phyloP scores from a whole-genome alignment of 23 red algal genomes.

The Agarophyton chilense region DNA sequence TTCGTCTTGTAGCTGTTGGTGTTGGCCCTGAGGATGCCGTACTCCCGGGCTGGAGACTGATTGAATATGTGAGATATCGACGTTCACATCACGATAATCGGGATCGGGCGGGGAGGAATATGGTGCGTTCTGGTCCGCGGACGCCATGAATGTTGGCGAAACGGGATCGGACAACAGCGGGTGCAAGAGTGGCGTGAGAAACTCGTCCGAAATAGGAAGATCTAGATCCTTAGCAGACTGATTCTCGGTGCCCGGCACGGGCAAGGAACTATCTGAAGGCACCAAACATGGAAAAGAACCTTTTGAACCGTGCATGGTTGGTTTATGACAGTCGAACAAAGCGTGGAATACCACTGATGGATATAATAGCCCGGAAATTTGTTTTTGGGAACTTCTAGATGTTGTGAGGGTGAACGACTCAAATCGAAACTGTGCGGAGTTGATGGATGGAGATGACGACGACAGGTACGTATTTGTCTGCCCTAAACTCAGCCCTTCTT shows the following conservation, averaged over 20 bases:
- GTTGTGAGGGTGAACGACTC: no score
- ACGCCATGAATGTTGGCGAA: constrained; percentile 7
- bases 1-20: background rate
- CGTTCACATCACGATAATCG: background rate
- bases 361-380: no score
- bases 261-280: background rate
- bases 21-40: background rate
- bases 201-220: background rate
- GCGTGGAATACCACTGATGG: background rate
- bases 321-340: background rate
- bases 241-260: background rate
- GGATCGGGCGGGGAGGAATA: background rate
- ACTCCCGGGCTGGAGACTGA: background rate
- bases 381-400: no score
- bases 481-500: no score
- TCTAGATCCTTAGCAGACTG: background rate
- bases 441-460: no score
- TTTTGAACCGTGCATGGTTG: background rate
- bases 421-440: no score
- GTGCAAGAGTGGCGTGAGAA: background rate
- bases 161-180: background rate
- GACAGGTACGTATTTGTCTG: no score
- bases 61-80: background rate
- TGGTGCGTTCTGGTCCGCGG: background rate
- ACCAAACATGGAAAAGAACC: background rate